Evolutionary conservation across 140 eudicot species (phyloP).

Genomic region (Bidens hawaiensis): DNA sequence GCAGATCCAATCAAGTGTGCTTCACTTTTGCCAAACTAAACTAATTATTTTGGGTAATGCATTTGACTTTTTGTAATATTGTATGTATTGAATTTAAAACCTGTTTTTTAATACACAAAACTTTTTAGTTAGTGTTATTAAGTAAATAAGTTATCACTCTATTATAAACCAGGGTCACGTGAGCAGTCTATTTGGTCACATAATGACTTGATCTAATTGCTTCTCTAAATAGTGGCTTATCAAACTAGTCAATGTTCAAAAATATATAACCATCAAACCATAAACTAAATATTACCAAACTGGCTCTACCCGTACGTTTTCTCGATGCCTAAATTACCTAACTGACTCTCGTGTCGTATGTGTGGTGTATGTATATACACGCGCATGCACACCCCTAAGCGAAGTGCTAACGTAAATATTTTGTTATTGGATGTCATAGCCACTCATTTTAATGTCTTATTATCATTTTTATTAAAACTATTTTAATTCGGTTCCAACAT

Average conservation of each 20-base stretch:
- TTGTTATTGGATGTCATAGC: neutral
- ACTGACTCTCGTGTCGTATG: too few relatives aligned
- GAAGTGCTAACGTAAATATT: neutral
- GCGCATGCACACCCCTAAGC: neutral
- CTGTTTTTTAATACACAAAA: neutral
- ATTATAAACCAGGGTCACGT: too few relatives aligned
- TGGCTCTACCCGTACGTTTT: too few relatives aligned
- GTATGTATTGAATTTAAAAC: neutral
- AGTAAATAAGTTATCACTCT: neutral
- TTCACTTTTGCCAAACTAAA: neutral
- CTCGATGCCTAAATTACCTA: too few relatives aligned
- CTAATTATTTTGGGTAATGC: neutral
- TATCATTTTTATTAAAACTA: neutral
- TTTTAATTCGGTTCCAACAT: neutral
- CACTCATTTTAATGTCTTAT: neutral
- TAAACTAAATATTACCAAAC: too few relatives aligned
- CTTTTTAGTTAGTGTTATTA: neutral
- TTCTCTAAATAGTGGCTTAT: too few relatives aligned
- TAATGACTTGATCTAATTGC: too few relatives aligned
- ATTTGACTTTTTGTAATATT: neutral
- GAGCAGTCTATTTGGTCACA: too few relatives aligned
- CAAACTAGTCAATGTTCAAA: too few relatives aligned
- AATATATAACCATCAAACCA: too few relatives aligned
- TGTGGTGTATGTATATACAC: too few relatives aligned
- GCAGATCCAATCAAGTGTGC: constrained; percentile 29